These are phyloP conservation scores for Colletotrichum falcatum DNA, from an alignment of 2,329 filamentous ascomycete genomes.

Conservation along the genomic window DNA sequence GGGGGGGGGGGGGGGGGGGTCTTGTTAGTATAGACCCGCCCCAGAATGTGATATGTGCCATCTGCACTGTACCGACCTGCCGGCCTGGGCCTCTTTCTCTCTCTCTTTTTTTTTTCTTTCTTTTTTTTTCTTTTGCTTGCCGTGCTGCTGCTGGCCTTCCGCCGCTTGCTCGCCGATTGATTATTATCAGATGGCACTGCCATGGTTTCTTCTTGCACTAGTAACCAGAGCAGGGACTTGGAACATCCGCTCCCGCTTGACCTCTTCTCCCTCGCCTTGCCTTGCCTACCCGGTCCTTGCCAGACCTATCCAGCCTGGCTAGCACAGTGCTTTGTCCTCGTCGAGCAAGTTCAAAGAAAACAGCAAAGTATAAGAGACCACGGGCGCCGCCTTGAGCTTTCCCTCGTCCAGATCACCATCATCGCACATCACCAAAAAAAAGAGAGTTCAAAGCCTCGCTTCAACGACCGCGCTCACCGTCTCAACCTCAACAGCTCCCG, in stretches of 20 bases:
- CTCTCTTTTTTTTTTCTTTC: not conserved
- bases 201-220: conserved; percentile 40
- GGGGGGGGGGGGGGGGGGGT: not conserved
- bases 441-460: conserved; percentile 16
- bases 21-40: conserved; percentile 30
- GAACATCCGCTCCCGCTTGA: conserved; percentile 37
- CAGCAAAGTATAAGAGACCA: conserved; percentile 41
- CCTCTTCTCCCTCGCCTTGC: conserved; percentile 22
- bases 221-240: conserved; percentile 37
- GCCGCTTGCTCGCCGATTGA: conserved; percentile 35
- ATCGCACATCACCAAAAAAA: conserved; percentile 27
- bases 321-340: conserved; percentile 36
- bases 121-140: conserved; percentile 33
- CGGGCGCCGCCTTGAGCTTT: conserved; percentile 26
- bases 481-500: conserved; percentile 4
- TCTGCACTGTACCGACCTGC: conserved; percentile 37
- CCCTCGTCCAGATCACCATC: conserved; percentile 28
- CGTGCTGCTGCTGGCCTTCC: conserved; percentile 34
- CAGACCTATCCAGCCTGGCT: conserved; percentile 13
- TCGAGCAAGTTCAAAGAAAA: conserved; percentile 29
- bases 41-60: conserved; percentile 33
- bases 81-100: conserved; percentile 10
- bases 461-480: not conserved
- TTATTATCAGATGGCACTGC: conserved; percentile 39
- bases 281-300: conserved; percentile 35